Evolutionary conservation across 345 rosid genomes (phyloP), one percentile per base, ranked within the genome.

Genomic region (Luvunga scandens): DNA sequence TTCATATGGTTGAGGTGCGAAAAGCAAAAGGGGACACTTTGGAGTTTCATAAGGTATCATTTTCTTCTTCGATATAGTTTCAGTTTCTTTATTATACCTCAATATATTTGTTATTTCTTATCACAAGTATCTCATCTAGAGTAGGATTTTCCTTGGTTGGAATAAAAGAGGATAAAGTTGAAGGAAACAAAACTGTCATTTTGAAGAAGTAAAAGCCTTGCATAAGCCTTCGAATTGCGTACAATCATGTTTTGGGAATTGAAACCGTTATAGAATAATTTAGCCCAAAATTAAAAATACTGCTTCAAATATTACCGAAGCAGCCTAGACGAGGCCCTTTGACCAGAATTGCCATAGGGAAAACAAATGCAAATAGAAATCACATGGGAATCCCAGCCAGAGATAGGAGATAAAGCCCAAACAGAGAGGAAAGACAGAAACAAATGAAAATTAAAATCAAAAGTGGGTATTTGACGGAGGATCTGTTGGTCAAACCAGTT

Each of bases 1-100:
- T 96, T 66, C 97, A 96, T 82, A 90, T 94, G 98, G 97, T 96
- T 39, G 97, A 96, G 84, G 88, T 96, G 50, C 90, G 97, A 16
- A 96, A 96, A 82, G 91, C 98, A 2, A 93, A 92, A 82, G 99
- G 99, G n/a, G 98, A 96, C 81, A 96, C 99, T 19, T 83, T 96
- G 67, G 99, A 96, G 80, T 96, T 94, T 75, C 95, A 92, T 57
- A 93, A 90, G 97, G 97, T 93, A 87, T 39, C 10, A 45, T 33
- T 60, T 48, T 2, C 0, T n/a, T 22, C 28, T 57, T 21, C n/a
- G 71, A 42, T 63, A 27, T 75, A 38, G 24, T 71, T 55, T 33
- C 14, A 30, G 66, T 64, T 69, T 22, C 33, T 27, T 7, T 30
- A 6, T 13, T n/a, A 8, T 9, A 45, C 16, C 25, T 7, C n/a